Evolutionary conservation across 164 flowering plant species (phyloP).

Genomic region (Umbilicus rupestris): DNA sequence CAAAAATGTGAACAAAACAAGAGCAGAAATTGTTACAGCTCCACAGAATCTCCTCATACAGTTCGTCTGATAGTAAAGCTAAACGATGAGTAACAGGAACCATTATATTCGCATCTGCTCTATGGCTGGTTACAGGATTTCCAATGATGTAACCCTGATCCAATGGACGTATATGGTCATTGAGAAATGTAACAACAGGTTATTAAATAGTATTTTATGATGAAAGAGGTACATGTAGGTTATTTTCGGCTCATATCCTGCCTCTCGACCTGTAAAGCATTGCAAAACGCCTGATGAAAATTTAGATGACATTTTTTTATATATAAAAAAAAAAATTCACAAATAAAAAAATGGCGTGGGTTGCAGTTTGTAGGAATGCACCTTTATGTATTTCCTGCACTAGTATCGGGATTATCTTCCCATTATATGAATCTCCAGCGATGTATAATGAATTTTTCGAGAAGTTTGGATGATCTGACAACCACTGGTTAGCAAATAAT

Average conservation of each 20-base stretch:
- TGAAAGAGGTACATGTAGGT: slow-evolving; percentile 8
- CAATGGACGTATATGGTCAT: background rate
- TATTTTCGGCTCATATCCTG: slow-evolving; percentile 10
- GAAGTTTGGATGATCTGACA: slow-evolving; percentile 18
- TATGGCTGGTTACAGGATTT: slow-evolving; percentile 17
- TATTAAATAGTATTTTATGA: background rate
- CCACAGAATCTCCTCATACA: slow-evolving; percentile 23
- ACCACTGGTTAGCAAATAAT: slow-evolving; percentile 18
- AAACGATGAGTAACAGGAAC: slow-evolving; percentile 28
- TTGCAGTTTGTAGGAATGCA: background rate
- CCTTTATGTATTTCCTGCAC: slow-evolving; percentile 12
- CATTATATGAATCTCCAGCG: slow-evolving; percentile 26
- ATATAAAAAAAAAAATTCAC: too few relatives aligned
- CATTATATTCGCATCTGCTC: slow-evolving; percentile 6
- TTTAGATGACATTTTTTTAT: too few relatives aligned
- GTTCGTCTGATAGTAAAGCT: slow-evolving; percentile 32
- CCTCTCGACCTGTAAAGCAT: slow-evolving; percentile 13
- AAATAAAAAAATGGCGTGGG: too few relatives aligned
- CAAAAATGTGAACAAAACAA: background rate
- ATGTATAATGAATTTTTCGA: slow-evolving; percentile 14
- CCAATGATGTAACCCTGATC: slow-evolving; percentile 38
- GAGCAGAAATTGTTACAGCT: background rate
- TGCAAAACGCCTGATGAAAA: background rate
- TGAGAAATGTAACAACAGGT: background rate
- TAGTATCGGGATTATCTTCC: slow-evolving; percentile 18